Conservation (phyloP, 306 rosid species). For the Lathyrus aphaca region DNA sequence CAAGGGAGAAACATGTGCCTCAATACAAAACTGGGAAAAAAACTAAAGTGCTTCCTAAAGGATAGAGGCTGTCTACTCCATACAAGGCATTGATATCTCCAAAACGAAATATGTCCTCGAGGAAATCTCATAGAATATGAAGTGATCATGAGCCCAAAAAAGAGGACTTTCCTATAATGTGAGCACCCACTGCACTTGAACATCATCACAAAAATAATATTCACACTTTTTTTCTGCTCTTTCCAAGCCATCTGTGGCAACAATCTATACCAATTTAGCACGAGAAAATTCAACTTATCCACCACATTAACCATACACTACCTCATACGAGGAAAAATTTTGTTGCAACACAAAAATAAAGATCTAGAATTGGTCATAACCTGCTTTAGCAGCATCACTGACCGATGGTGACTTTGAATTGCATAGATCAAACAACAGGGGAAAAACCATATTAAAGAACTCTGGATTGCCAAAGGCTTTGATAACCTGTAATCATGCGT, state of each 20-base stretch:
- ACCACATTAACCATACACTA: constrained; percentile 26
- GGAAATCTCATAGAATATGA: not conserved
- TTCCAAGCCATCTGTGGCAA: not conserved
- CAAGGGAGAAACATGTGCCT: not conserved
- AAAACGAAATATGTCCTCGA: not conserved
- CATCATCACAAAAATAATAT: constrained; percentile 16
- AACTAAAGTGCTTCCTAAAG: not conserved
- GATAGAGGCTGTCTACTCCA: not conserved
- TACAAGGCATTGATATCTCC: not conserved
- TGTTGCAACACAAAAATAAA: constrained; percentile 27
- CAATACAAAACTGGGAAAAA: not conserved
- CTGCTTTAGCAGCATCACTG: constrained; percentile 61
- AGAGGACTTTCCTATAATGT: not conserved
- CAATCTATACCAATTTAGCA: constrained; percentile 28
- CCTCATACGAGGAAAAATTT: constrained; percentile 2
- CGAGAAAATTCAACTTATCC: constrained; percentile 16
- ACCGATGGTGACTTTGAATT: constrained; percentile 56
- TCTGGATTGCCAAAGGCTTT: constrained; percentile 83
- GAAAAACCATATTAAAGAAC: constrained; percentile 70
- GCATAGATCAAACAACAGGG: constrained; percentile 66
- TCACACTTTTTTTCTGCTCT: not conserved
- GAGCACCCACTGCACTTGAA: not conserved
- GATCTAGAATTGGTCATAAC: constrained; percentile 48
- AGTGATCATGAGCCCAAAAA: not conserved
- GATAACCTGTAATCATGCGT: constrained; percentile 67